Evolutionary conservation across 345 rosid genomes (phyloP).

Genomic region (Eucalyptus erythrocorys): DNA sequence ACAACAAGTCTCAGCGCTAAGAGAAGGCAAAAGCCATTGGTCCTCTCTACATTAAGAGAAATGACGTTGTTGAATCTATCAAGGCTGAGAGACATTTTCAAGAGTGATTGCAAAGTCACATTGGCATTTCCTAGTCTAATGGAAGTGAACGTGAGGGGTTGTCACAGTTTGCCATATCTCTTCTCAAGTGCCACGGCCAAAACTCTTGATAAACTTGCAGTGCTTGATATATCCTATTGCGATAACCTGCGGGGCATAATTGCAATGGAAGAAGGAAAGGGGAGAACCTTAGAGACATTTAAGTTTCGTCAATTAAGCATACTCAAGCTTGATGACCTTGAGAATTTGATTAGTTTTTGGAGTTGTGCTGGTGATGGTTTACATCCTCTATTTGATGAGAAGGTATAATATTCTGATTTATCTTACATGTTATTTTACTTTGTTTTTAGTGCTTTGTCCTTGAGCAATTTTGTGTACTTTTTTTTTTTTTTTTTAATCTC

Average conservation of each 20-base stretch:
- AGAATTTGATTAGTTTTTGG: rapidly evolving
- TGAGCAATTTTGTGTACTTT: no score
- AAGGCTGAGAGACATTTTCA: neutral
- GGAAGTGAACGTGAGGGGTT: neutral
- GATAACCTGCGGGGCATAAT: neutral
- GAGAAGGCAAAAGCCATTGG: no score
- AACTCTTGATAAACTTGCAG: rapidly evolving
- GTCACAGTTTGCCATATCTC: neutral
- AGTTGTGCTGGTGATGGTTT: rapidly evolving
- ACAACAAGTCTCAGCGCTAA: rapidly evolving
- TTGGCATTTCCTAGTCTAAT: neutral
- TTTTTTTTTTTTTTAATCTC: no score
- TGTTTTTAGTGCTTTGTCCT: no score
- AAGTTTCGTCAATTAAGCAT: rapidly evolving
- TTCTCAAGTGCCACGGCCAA: neutral
- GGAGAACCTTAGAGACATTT: rapidly evolving
- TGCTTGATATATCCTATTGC: neutral
- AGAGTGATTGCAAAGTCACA: neutral
- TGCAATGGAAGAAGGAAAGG: neutral
- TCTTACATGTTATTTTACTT: rapidly evolving
- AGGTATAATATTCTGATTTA: rapidly evolving
- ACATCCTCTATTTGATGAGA: no score
- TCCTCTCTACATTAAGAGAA: rapidly evolving
- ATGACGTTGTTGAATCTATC: no score
- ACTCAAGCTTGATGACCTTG: neutral